phyloP scores from a whole-genome alignment of 306 rosid genomes.

The Betula pendula region DNA sequence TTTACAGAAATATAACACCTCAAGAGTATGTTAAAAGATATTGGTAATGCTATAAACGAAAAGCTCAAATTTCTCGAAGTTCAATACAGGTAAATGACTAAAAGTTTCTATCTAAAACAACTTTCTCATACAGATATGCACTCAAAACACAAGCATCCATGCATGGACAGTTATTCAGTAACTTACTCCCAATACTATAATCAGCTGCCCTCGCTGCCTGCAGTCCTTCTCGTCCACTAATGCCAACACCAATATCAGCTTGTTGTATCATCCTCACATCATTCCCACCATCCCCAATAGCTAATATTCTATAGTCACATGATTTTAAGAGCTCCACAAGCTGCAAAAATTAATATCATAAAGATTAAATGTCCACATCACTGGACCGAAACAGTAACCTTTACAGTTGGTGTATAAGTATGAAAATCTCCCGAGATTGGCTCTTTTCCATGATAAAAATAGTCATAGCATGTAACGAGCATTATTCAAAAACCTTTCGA shows the following conservation, averaged over 20 bases:
- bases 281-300: slow-evolving; percentile 98
- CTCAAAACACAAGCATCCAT: slow-evolving; percentile 15
- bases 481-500: background rate
- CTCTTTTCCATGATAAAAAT: background rate
- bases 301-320: slow-evolving; percentile 93
- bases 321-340: slow-evolving; percentile 89
- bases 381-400: background rate
- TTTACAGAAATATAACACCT: slow-evolving; percentile 18
- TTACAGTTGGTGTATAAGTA: background rate
- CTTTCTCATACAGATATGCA: slow-evolving; percentile 1
- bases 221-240: slow-evolving; percentile 98
- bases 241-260: slow-evolving; percentile 98
- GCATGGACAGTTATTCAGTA: slow-evolving; percentile 13
- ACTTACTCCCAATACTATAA: slow-evolving; percentile 96
- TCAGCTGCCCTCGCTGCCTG: slow-evolving; percentile 99
- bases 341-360: slow-evolving; percentile 55
- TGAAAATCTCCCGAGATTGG: too few species aligned
- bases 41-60: background rate
- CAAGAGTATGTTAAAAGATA: background rate
- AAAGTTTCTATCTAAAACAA: slow-evolving; percentile 2
- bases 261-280: slow-evolving; percentile 99
- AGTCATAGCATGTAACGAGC: background rate
- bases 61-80: background rate
- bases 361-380: slow-evolving; percentile 4
- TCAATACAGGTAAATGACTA: background rate